Evolutionary conservation across 2,329 filamentous ascomycete species (phyloP).

Genomic region (Cytospora leucostoma): DNA sequence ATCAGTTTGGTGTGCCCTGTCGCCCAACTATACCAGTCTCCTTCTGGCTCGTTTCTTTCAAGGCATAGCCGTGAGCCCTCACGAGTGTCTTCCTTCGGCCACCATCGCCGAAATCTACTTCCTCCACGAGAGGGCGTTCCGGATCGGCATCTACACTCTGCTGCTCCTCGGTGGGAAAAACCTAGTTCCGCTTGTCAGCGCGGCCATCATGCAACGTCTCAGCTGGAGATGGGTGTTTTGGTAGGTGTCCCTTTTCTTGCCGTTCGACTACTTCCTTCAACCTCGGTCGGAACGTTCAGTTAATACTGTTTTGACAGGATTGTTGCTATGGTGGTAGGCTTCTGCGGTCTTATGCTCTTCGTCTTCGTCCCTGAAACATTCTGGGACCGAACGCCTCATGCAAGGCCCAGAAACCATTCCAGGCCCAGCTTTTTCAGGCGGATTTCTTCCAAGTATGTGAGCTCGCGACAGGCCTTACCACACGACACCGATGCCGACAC

Average conservation of each 20-base stretch:
- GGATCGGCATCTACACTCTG: conserved; percentile 90
- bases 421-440: conserved; percentile 48
- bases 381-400: conserved; percentile 79
- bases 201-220: conserved; percentile 74
- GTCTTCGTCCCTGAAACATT: conserved; percentile 94
- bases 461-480: conserved; percentile 4
- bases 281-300: no score
- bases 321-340: conserved; percentile 75
- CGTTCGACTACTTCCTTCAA: not conserved
- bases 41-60: conserved; percentile 82
- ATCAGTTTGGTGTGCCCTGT: conserved; percentile 83
- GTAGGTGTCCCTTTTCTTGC: conserved; percentile 45
- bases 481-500: not conserved
- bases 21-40: conserved; percentile 77
- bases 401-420: conserved; percentile 38
- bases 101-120: conserved; percentile 98
- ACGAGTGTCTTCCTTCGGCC: conserved; percentile 89
- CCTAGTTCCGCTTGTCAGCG: conserved; percentile 81
- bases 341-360: conserved; percentile 73
- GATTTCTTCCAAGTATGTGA: conserved; percentile 45
- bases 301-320: conserved; percentile 55
- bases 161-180: conserved; percentile 91
- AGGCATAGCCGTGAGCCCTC: conserved; percentile 83
- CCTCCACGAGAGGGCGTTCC: conserved; percentile 83
- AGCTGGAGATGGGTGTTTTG: conserved; percentile 93